Evolutionary conservation across 495 filamentous ascomycete species (phyloP), one percentile per base, ranked within the genome.

Genomic region (Chaetomium fimeti): DNA sequence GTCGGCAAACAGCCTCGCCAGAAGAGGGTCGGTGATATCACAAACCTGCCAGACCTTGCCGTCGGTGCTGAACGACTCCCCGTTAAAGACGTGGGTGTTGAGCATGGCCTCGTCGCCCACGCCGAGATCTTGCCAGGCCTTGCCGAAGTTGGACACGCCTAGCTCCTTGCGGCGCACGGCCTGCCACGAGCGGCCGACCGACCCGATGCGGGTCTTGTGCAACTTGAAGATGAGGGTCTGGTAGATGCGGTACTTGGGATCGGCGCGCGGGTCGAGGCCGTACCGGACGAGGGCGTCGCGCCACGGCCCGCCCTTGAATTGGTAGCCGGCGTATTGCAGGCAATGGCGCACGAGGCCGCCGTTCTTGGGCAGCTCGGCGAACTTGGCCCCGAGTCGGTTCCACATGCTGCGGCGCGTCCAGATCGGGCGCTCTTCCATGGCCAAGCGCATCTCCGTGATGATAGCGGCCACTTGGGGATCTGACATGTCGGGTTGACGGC

Each of bases 1-100:
- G 20, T 79, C 72, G 5, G 80, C 74, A 13, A 90, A 77, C 5
- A 93, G 70, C 0, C 71, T 52, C 1, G 76, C 74, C 22, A 93
- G 72, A 11, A 93, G 69, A 0, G 92, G 90, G 69, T 97, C 93
- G 0, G 84, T 86, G 62, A 98, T 88, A 73, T 98, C 94, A 77
- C 93, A 95, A 36, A 93, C 82, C 80, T 97, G 94, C 88, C 91
- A 98, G 62, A 92, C 86, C 53, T 92, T 90, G 2, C 92, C 92
- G 70, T 94, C 91, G 6, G 80, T 77, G 12, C 82, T 82, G 29
- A 92, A 78, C 0, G 72, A 77, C 48, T 84, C 74, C 43, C 94
- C 93, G 53, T 93, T 89, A 75, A 97, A 98, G 20, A 93, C 73
- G 76, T 97, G 94, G 43, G 79, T 85, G 57, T 79, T 74, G 38